Evolutionary conservation across 495 filamentous ascomycete genomes (phyloP), one percentile per base, ranked within the genome.

Genomic region (Penicillium daleae): DNA sequence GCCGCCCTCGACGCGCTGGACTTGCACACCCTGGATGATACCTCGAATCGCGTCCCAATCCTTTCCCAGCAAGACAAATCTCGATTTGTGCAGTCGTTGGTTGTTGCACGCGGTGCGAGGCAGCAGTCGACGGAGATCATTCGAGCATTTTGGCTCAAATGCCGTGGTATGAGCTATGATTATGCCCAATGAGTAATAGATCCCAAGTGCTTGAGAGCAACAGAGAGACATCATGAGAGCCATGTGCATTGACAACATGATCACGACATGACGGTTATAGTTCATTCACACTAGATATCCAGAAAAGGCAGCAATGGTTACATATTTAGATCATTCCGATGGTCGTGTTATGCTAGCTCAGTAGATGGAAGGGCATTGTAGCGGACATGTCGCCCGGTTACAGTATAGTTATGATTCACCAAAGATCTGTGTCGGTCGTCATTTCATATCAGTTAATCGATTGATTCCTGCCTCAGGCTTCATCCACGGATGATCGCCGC

Each of bases 111-210:
- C 49, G 89, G 90, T 26, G 78, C 78, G 3, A 68, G 64, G 55
- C 75, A 78, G 56, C 75, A 80, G 42, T 90, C 89, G 12, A 83
- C 84, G 59, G 78, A 86, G 31, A 73, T 87, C 22, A 83, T 90
- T 5, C 83, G 84, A 17, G 79, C 87, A 0, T 91, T 92, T 66
- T 93, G 89, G 88, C 73, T 90, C 21, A 82, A 83, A 33, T 91
- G 88, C 70, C 81, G 89, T 15, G 89, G 89, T 6, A 82, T 86
- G n/a, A 82, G 77, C 35, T 89, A 89, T 67, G 82, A 86, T 51
- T 91, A 91, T 70, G 78, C 82, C 37, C 68, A 71, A 40, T 78
- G 68, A 65, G 54, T 12, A 15, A 40, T 17, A 7, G 3, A 31
- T 31, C 29, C 29, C 29, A 31, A 31, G 29, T 3, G 29, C 29